Evolutionary conservation across 1,284 basidiomycete species (phyloP).

Genomic region (Schizophyllum amplum): DNA sequence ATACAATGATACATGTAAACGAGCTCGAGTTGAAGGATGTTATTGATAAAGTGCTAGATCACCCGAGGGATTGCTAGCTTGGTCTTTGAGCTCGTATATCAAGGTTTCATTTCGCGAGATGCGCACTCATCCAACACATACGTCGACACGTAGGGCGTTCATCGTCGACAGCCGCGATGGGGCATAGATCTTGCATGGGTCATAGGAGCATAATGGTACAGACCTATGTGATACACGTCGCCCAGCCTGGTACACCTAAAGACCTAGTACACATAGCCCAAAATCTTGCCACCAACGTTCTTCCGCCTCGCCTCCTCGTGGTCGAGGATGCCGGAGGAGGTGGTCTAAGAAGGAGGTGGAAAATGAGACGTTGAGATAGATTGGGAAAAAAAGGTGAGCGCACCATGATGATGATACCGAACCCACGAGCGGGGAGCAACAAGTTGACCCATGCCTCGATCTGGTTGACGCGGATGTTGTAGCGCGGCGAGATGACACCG

Average conservation of each 20-base stretch:
- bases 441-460: conserved; percentile 95
- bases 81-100: too few relatives aligned
- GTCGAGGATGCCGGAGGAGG: conserved; percentile 97
- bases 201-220: background rate
- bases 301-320: conserved; percentile 99
- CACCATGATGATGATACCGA: conserved; percentile 93
- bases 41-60: too few relatives aligned
- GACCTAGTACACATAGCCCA: conserved; percentile 79
- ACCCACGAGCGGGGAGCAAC: conserved; percentile 89
- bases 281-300: conserved; percentile 90
- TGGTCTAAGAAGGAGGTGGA: too few relatives aligned
- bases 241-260: background rate
- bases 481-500: conserved; percentile 97
- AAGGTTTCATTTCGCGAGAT: too few relatives aligned
- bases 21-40: too few relatives aligned
- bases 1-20: too few relatives aligned
- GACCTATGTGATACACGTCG: too few relatives aligned
- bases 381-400: background rate
- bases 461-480: conserved; percentile 91
- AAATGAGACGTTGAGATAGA: background rate
- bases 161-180: background rate
- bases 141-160: too few relatives aligned
- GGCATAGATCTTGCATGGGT: background rate
- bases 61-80: too few relatives aligned
- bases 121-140: too few relatives aligned